Base-by-base conservation (phyloP, 495 filamentous ascomycete species). In the Penicillium malachiteum region DNA sequence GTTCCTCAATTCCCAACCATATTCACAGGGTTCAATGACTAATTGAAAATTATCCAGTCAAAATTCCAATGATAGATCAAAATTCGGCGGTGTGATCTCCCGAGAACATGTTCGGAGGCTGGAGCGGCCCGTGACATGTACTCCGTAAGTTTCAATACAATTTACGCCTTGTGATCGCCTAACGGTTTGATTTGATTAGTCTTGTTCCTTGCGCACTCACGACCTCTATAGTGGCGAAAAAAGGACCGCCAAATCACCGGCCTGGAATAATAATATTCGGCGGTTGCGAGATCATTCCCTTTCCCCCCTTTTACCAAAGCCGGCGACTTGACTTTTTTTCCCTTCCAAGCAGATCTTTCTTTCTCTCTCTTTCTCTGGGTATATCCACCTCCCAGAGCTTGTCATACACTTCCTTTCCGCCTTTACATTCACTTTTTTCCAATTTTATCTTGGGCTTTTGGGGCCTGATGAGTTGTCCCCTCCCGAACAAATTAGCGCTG, bases 201-300 rank as follows among this genome's bases (percentile, higher is more conserved):
- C 55, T 50, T 59, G 49, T 59, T 61, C 54, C 53, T 54, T 52
- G 57, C 55, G 44, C 59, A 45, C 47, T 43, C 54, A 12, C 48
- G 30, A 12, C 50, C 52, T 54, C 49, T 56, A 58, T 58, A 65
- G 60, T 63, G 63, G 63, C 63, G 34, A 56, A 59, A 63, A 61
- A 57, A 51, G 31, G 41, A 37, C 55, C 43, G 50, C 44, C 60
- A 60, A 66, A 63, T 56, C 50, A 63, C 56, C 43, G 48, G 50
- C 18, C 50, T 50, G 50, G 47, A 52, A 52, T 58, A 45, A 55
- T 58, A 63, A 52, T 54, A 60, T 61, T n/a, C n/a, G n/a, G 52
- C 50, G 43, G 50, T 35, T 50, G 16, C 48, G 50, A 39, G 56
- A 50, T 37, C 44, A 45, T 55, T 42, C 50, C 30, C 49, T 48